phyloP scores from a whole-genome alignment of 768 basidiomycete genomes.

The Amanita jacksonii region DNA sequence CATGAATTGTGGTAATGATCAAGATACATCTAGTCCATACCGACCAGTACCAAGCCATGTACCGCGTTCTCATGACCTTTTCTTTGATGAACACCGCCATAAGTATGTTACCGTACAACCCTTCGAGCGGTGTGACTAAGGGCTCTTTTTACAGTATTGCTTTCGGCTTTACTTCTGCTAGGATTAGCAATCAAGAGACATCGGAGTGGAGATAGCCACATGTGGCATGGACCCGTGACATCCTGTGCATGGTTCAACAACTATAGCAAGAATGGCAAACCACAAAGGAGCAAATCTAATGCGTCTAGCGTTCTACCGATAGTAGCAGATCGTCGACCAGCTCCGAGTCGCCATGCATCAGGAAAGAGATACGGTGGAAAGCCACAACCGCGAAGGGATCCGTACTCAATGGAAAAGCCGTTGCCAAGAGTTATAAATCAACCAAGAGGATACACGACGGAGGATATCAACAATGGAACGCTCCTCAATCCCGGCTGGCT shows the following conservation, averaged over 20 bases:
- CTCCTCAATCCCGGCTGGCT: constrained; percentile 5
- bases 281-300: constrained; percentile 25
- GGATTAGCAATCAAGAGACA: constrained; percentile 34
- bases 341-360: background rate
- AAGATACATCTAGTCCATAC: constrained; percentile 70
- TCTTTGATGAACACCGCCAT: constrained; percentile 69
- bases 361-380: constrained; percentile 1
- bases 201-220: constrained; percentile 36
- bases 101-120: constrained; percentile 31
- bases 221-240: constrained; percentile 67
- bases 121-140: constrained; percentile 8
- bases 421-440: constrained; percentile 17
- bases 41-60: constrained; percentile 84
- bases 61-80: constrained; percentile 73
- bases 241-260: constrained; percentile 63
- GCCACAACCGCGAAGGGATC: background rate
- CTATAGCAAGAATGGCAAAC: constrained; percentile 35
- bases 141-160: constrained; percentile 22
- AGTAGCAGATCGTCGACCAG: background rate
- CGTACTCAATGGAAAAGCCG: constrained; percentile 16
- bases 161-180: constrained; percentile 27
- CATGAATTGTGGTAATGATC: constrained; percentile 8
- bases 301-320: constrained; percentile 24
- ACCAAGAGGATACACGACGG: constrained; percentile 12
- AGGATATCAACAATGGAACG: constrained; percentile 11